Evolutionary conservation across 2,329 filamentous ascomycete genomes (phyloP), one percentile per base, ranked within the genome.

Genomic region (Sclerotinia minor): DNA sequence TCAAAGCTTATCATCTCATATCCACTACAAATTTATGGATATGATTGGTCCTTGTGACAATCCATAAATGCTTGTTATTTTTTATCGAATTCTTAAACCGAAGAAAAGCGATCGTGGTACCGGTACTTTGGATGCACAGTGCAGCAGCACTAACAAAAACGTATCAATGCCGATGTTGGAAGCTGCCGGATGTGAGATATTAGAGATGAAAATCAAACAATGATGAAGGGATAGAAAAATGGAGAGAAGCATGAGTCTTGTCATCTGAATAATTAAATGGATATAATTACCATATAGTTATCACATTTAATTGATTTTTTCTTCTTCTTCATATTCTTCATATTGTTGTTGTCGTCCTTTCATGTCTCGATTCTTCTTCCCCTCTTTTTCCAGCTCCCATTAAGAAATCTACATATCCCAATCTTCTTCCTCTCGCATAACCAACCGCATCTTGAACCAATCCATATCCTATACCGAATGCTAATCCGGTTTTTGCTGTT

Each of bases 401-500:
- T 65, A 89, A 73, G 73, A 87, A 91, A 68, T 92, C 88, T 70
- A 96, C 81, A 77, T 96, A 96, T 26, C 87, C 87, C 45, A 94
- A 86, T 66, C 83, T 86, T 74, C 91, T 88, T 66, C 92, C 92
- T 77, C 87, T 89, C 64, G 87, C 80, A 69, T 89, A 82, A 65
- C 87, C 87, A 45, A 95, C 78, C 15, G 83, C 80, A 80, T 98
- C 94, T 79, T 98, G 94, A 68, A 90, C 78, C 49, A 94, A 81
- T 32, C 94, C 94, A 79, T 92, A 98, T 9, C 82, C 85, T 47
- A 97, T 76, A 26, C 94, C 94, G 72, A 93, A 88, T 73, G 90
- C 82, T 57, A 97, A 81, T 1, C 93, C 94, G 73, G 91, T 86
- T 76, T 88, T 91, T 63, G 93, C 92, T 54, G 92, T 95, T 70